Evolutionary conservation across 1,284 basidiomycete species (phyloP), one percentile per base, ranked within the genome.

Genomic region (Trichosporon sp.): DNA sequence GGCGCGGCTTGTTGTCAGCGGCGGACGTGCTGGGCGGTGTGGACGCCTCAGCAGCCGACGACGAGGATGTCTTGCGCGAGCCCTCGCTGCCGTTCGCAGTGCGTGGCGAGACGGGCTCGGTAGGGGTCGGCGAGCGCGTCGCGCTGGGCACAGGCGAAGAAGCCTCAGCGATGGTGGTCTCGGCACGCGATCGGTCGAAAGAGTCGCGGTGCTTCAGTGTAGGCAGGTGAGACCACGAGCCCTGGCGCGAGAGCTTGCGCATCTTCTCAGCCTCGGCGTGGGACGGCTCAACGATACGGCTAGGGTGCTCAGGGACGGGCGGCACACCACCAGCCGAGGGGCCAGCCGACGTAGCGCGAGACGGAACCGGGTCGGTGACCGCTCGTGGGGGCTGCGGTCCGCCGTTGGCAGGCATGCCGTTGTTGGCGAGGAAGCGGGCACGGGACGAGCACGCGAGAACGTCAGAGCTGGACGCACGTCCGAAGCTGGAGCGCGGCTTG

Each of bases 201-300:
- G 71, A 73, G 67, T 75, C 74, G 43, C 68, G 72, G 70, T 73
- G 74, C 67, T 71, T 73, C 46, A 75, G 65, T 16, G 68, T 54
- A 4, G 72, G 74, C 8, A 71, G 68, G 65, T 73, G 68, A 10
- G 71, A 71, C 74, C 74, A 75, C 35, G 74, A 75, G 32, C 74
- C 74, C 65, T 73, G 71, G 56, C 74, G 74, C 14, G 66, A 67
- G 4, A 75, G 64, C 73, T 74, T 74, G 73, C 73, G 73, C 73
- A 72, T 72, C 48, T 26, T 26, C 26, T 66, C 48, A 8, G 64
- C 21, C 26, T 65, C 67, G 56, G 65, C 51, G 51, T 26, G 26
- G 26, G 26, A 26, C 26, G 51, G 37, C 38, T 66, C 69, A 11
- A 54, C 56, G 16, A 38, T 26, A 5, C 21, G 48, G 48, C 26